Percentiles rank a stretch among this genome's conserved stretches.
phyloP scores from a whole-genome alignment of 176 grass and related monocot genomes.

The Oropetium thomaeum region DNA sequence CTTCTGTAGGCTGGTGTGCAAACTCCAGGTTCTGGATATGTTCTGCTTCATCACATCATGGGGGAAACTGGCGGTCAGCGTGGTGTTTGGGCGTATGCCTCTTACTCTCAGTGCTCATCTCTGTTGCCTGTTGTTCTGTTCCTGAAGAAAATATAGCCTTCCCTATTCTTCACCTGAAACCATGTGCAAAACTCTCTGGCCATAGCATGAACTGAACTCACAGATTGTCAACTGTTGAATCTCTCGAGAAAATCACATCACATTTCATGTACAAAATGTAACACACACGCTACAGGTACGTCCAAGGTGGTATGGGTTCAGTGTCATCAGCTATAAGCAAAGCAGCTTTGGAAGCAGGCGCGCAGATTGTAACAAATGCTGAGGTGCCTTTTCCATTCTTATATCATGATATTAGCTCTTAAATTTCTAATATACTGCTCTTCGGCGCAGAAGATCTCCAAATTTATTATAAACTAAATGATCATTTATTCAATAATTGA shows the following conservation, averaged over 20 bases:
- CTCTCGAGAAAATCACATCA: not conserved
- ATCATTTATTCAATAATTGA: not conserved
- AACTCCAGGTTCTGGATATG: slow-evolving; percentile 95
- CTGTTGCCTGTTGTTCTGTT: slow-evolving; percentile 23
- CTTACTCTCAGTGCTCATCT: slow-evolving; percentile 20
- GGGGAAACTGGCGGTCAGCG: slow-evolving; percentile 86
- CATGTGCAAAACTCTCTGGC: not conserved
- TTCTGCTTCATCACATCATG: slow-evolving; percentile 96
- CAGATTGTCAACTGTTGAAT: not conserved
- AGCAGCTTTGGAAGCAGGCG: slow-evolving; percentile 91
- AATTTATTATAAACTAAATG: slow-evolving; percentile 7
- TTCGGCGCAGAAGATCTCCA: slow-evolving; percentile 1
- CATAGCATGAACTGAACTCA: not conserved
- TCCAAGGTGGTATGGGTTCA: slow-evolving; percentile 96
- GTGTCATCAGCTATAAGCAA: slow-evolving; percentile 95
- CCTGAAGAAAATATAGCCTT: not conserved
- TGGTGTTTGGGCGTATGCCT: slow-evolving; percentile 98
- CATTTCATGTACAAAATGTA: slow-evolving; percentile 12
- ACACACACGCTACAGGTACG: slow-evolving; percentile 65
- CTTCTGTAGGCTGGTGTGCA: slow-evolving; percentile 70
- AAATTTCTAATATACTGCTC: not conserved
- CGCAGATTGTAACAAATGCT: slow-evolving; percentile 76
- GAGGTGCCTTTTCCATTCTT: slow-evolving; percentile 60
- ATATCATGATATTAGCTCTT: slow-evolving; percentile 17
- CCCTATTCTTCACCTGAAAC: slow-evolving; percentile 17